Evolutionary conservation across 768 basidiomycete species (phyloP), one percentile per base, ranked within the genome.

Genomic region (Auriscalpium microsporum): DNA sequence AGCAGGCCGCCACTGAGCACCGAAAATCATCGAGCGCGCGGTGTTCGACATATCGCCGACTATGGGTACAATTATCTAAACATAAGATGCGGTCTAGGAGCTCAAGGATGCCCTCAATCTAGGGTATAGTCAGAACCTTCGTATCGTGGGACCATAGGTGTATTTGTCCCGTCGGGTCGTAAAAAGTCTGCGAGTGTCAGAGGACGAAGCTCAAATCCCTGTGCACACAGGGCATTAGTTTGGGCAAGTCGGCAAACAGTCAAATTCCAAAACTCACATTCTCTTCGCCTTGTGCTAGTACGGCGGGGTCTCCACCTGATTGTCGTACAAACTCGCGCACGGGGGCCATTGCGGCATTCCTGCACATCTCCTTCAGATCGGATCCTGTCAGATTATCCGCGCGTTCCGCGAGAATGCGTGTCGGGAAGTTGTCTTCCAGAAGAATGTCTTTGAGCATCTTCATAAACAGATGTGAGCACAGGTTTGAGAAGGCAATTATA

Each of bases 321-420:
- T 73, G 72, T 37, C 83, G 76, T 76, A 94, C 83, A 61, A 83
- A 86, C 65, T 94, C 92, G 28, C 90, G 81, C 19, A 94, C 87
- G 6, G 93, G 91, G 1, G 84, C 80, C 93, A 97, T 95, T 0
- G 91, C 94, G 1, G 95, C 94, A 62, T 84, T 93, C 53, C 95
- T 78, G 68, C 94, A 97, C 13, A 94, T 74, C 71, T 99, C 95
- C 62, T 86, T 82, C 53, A 98, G 71, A 68, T 97, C 95, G 2
- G 92, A 93, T 4, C 95, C 94, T 2, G 93, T 94, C 23, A 83
- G 72, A 1, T 90, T 88, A 19, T 82, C 81, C 1, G 93, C 81
- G 35, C 78, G 75, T 16, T 75, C 70, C 2, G 91, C 93, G 4
- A 99, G 78, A 1, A 65, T 49, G 9, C 75, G 68, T 16, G 94